phyloP scores from a whole-genome alignment of 2,329 filamentous ascomycete species.

The Orbilia javanica region DNA sequence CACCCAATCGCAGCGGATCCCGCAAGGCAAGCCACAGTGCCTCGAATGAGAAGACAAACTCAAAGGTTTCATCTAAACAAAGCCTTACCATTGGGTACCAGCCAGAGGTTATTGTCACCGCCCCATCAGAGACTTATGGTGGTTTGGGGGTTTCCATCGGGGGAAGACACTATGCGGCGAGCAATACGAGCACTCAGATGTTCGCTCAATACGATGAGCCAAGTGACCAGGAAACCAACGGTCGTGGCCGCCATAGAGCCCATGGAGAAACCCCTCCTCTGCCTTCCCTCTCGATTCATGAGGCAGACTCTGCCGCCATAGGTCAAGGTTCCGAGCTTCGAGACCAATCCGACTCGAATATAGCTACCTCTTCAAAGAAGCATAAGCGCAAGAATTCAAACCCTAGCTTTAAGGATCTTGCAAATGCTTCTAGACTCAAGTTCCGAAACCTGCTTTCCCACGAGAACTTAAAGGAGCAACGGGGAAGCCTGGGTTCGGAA shows the following conservation, averaged over 20 bases:
- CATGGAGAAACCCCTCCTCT: slow-evolving; percentile 56
- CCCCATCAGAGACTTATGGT: slow-evolving; percentile 34
- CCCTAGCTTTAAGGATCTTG: slow-evolving; percentile 53
- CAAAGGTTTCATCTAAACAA: slow-evolving; percentile 45
- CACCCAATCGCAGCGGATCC: slow-evolving; percentile 26
- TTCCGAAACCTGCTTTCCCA: slow-evolving; percentile 55
- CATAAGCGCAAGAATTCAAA: slow-evolving; percentile 57
- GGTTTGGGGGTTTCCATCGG: slow-evolving; percentile 41
- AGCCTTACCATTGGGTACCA: slow-evolving; percentile 52
- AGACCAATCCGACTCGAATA: neutral
- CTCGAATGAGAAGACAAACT: slow-evolving; percentile 34
- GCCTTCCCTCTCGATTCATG: slow-evolving; percentile 39
- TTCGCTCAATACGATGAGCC: slow-evolving; percentile 49
- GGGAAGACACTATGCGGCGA: slow-evolving; percentile 41
- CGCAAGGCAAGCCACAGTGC: slow-evolving; percentile 28
- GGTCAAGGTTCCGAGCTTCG: slow-evolving; percentile 22
- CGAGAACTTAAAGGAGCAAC: slow-evolving; percentile 46
- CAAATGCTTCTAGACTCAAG: slow-evolving; percentile 44
- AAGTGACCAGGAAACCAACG: slow-evolving; percentile 23
- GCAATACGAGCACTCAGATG: slow-evolving; percentile 54
- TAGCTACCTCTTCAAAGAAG: slow-evolving; percentile 28
- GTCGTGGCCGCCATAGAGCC: slow-evolving; percentile 45
- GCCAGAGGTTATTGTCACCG: slow-evolving; percentile 49
- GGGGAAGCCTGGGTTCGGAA: slow-evolving; percentile 44
- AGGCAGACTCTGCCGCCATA: neutral